Base-by-base conservation (phyloP, 2,329 filamentous ascomycete species). In the Epichloe glyceriae region DNA sequence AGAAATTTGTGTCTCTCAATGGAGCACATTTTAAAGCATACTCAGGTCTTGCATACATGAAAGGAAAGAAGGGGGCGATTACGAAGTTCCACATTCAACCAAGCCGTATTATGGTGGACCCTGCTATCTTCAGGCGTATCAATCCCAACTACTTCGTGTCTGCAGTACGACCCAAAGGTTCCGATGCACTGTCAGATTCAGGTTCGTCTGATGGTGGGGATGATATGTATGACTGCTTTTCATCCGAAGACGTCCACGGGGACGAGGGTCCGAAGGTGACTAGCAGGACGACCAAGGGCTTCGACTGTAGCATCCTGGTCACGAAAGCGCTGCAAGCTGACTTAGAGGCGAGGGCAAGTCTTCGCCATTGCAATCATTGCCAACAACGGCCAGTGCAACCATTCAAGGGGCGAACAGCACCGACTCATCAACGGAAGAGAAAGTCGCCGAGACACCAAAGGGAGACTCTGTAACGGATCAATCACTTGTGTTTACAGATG, bases 31-130 rank as follows among this genome's bases (percentile, higher is more conserved):
- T 93, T 70, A 85, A 82, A 57, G 82, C 80, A 60, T 86, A 90
- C 64, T 83, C 90, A 50, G 89, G 89, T 3, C 81, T 95, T 69
- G 88, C 86, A 0, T 95, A 88, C 66, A 80, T 82, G 70, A 94
- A 91, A 71, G 83, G 85, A 65, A 88, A 88, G 71, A 83, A 83
- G 59, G 71, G 55, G 4, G 46, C 51, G 19, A 75, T 52, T 14
- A 70, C 86, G 62, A 91, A 88, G 64, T 83, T 94, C 66, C 88
- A 88, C 61, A 84, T 95, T 64, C 88, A 89, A 55, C 86, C 89
- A 54, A 86, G 88, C 17, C 82, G 90, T 33, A 77, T 95, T 55
- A 95, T 95, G 88, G 74, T 95, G 22, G 90, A 95, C 61, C 81
- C 88, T 0, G 81, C 81, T 3, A 86, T 86, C 41, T 89, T 94